Evolutionary conservation across 2,329 filamentous ascomycete genomes (phyloP).

Genomic region (Rutstroemia sydowiana): DNA sequence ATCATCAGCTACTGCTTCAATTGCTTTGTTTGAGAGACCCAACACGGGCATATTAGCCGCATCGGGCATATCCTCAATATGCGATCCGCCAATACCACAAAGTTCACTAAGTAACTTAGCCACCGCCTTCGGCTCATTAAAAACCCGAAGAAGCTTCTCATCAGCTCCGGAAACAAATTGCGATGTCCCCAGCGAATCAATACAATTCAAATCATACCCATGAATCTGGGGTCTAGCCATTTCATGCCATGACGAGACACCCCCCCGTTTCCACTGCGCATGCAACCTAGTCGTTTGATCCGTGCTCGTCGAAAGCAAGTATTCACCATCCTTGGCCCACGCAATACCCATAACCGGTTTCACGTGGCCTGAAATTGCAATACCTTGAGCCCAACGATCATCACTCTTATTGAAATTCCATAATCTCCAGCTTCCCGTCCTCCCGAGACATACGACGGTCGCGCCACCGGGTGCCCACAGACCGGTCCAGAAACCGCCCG

Average conservation of each 20-base stretch:
- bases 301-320: slow-evolving; percentile 78
- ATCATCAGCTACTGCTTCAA: slow-evolving; percentile 50
- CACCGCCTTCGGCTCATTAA: slow-evolving; percentile 79
- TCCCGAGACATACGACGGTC: slow-evolving; percentile 72
- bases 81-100: slow-evolving; percentile 46
- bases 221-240: slow-evolving; percentile 95
- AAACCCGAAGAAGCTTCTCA: slow-evolving; percentile 95
- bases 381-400: slow-evolving; percentile 67
- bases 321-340: slow-evolving; percentile 77
- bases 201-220: slow-evolving; percentile 94
- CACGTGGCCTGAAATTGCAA: slow-evolving; percentile 79
- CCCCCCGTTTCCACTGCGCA: slow-evolving; percentile 60
- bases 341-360: slow-evolving; percentile 72
- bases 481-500: slow-evolving; percentile 93
- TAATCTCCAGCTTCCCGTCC: slow-evolving; percentile 87
- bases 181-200: slow-evolving; percentile 63
- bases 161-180: slow-evolving; percentile 93
- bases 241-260: slow-evolving; percentile 74
- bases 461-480: slow-evolving; percentile 77
- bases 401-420: slow-evolving; percentile 60
- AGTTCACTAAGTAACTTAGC: slow-evolving; percentile 65
- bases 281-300: slow-evolving; percentile 92
- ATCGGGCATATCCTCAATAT: slow-evolving; percentile 57
- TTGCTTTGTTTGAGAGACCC: slow-evolving; percentile 91
- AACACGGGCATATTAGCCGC: slow-evolving; percentile 92